phyloP scores from a whole-genome alignment of 2,329 filamentous ascomycete genomes.

The Stagonosporopsis chrysanthemi region DNA sequence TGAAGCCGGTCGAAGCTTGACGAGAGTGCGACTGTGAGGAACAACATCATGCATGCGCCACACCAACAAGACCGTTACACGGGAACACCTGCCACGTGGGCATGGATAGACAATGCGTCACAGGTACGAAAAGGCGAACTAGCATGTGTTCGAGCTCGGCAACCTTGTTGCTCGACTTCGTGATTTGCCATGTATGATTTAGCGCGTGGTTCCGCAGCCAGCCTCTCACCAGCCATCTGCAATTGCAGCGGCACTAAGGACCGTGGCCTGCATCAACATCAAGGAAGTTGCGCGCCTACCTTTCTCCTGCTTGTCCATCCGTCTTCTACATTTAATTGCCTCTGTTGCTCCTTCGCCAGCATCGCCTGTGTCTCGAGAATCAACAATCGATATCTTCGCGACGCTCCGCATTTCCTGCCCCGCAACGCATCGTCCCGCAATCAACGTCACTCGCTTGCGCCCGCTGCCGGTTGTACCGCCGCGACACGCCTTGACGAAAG shows the following conservation, averaged over 20 bases:
- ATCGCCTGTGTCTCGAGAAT: not conserved
- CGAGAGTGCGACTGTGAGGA: no score
- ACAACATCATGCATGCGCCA: not conserved
- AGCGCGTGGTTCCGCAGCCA: constrained; percentile 13
- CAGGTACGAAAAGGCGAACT: not conserved
- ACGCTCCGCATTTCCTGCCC: constrained; percentile 16
- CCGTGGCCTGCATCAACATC: constrained; percentile 7
- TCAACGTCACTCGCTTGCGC: constrained; percentile 19
- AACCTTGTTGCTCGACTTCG: constrained; percentile 6
- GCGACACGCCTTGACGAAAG: constrained; percentile 1
- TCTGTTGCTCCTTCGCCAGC: not conserved
- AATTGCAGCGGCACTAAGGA: constrained; percentile 18
- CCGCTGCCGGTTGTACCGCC: constrained; percentile 3
- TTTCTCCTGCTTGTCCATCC: not conserved
- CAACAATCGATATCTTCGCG: constrained; percentile 7
- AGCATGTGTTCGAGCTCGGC: constrained; percentile 1
- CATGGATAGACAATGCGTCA: not conserved
- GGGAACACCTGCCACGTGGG: not conserved
- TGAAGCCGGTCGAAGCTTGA: not conserved
- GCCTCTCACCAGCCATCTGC: constrained; percentile 20
- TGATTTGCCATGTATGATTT: not conserved
- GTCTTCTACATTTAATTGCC: not conserved
- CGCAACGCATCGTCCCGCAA: constrained; percentile 17
- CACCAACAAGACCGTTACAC: not conserved
- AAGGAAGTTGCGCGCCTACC: constrained; percentile 6